A percentile compares a stretch with the other conserved stretches of the same genome.
phyloP scores from a whole-genome alignment of 768 basidiomycete species.

The Rhodotorula kratochvilovae region DNA sequence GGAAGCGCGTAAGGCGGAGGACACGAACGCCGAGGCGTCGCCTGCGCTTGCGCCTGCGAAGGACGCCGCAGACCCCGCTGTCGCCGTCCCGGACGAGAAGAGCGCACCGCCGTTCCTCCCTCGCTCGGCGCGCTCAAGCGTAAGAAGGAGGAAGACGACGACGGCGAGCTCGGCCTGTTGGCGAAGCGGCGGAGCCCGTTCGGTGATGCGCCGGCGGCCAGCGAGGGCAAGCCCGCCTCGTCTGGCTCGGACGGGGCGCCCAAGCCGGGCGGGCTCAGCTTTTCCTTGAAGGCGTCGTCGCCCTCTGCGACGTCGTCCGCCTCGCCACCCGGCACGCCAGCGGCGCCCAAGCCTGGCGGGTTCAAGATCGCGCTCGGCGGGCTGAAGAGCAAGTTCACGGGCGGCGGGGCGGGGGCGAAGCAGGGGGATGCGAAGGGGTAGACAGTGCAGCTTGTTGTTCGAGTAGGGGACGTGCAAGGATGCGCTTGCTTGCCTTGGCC shows the following conservation, averaged over 20 bases:
- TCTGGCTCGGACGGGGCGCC: too few species aligned
- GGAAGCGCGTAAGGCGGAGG: too few species aligned
- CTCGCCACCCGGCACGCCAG: too few species aligned
- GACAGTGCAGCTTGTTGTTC: background rate
- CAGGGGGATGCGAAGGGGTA: background rate
- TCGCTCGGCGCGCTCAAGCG: slow-evolving; percentile 21
- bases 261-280: background rate
- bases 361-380: slow-evolving; percentile 28
- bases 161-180: slow-evolving; percentile 16
- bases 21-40: background rate
- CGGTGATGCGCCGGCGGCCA: background rate
- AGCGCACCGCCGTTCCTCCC: background rate
- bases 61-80: background rate
- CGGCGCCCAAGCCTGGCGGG: slow-evolving; percentile 15
- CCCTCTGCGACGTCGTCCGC: background rate
- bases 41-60: background rate
- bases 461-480: background rate
- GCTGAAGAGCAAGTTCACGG: slow-evolving; percentile 6
- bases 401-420: background rate
- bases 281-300: background rate
- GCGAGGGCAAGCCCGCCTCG: background rate
- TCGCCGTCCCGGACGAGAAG: background rate
- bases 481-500: too few species aligned
- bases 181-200: background rate
- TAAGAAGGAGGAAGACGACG: slow-evolving; percentile 28